Base-by-base conservation (phyloP, 257 asterid genomes). In the Paulownia fortunei region DNA sequence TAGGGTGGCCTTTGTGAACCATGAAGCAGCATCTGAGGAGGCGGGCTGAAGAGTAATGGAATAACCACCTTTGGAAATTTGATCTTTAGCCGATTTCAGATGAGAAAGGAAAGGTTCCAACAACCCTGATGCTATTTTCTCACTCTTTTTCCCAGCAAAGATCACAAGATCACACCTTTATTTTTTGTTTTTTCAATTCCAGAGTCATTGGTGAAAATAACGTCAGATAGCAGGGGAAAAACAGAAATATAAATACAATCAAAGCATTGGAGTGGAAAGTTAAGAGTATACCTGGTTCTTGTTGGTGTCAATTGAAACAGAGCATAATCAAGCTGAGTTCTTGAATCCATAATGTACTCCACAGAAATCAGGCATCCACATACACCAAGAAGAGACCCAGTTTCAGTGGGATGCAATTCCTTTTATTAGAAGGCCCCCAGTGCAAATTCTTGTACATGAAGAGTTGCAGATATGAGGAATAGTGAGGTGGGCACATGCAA, bases 221-320 rank as follows among this genome's bases (percentile, higher is more conserved):
- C 46, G 41, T 34, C 84, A 42, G 24, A 76, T 42, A 77, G 18
- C 19, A 21, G 16, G 18, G 7, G 2, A 10, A 34, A 13, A 9
- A 55, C 56, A 12, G 1, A 24, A 72, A n/a, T 19, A 18, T 11
- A 26, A 37, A 52, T 4, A 79, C 23, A 72, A 7, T 19, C 8
- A 6, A 52, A 23, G 36, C 39, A 54, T 30, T 46, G 15, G 47
- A 32, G 42, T 7, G 79, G 18, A 15, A 49, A 58, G 46, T 30
- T 36, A 8, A 63, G 46, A 32, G 8, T 11, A 21, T 88, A 92
- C 97, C 98, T 89, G 44, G 97, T 93, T 84, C 98, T 85, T 7
- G 98, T 93, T 24, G 98, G 98, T 7, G 98, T 93, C 19, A 93
- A 81, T 46, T 88, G 97, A 82, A 93, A 93, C 89, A 87, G 85